These are phyloP conservation scores for Takakia lepidozioides DNA, from an alignment of 225 moss, liverwort and hornwort genomes.

Conservation along the genomic window DNA sequence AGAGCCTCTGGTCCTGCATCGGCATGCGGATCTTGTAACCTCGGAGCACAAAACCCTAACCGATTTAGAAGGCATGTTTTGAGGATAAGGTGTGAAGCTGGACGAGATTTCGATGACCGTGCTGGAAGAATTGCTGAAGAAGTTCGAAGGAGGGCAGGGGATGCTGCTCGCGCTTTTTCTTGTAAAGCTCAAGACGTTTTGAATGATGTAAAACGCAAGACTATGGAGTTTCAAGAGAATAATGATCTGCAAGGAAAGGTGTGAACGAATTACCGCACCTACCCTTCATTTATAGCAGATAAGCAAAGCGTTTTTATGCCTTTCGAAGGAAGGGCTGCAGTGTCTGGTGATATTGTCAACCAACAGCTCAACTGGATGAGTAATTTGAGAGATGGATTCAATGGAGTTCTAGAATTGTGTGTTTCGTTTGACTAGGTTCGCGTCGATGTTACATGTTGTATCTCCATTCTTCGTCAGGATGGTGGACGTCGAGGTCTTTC, in stretches of 20 bases:
- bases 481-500: no score
- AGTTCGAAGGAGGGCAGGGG: slow-evolving; percentile 43
- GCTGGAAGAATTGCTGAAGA: slow-evolving; percentile 64
- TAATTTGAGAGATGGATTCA: no score
- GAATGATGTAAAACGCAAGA: slow-evolving; percentile 60
- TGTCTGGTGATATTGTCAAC: no score
- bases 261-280: no score
- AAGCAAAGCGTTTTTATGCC: no score
- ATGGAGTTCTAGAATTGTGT: no score
- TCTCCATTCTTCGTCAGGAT: no score
- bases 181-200: slow-evolving; percentile 64
- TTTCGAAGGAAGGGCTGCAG: no score
- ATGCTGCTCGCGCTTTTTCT: slow-evolving; percentile 35
- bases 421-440: no score
- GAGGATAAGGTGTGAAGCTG: slow-evolving; percentile 39
- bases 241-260: slow-evolving; percentile 76
- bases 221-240: slow-evolving; percentile 55
- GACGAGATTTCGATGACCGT: slow-evolving; percentile 56
- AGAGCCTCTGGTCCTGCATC: slow-evolving; percentile 25
- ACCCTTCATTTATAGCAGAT: no score
- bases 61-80: slow-evolving; percentile 21
- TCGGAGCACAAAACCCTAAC: slow-evolving; percentile 19
- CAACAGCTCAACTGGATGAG: no score
- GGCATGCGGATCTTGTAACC: slow-evolving; percentile 26
- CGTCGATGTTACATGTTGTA: no score